Base-by-base conservation (phyloP, 108 stramenopile genomes). In the Bacterosira constricta region DNA sequence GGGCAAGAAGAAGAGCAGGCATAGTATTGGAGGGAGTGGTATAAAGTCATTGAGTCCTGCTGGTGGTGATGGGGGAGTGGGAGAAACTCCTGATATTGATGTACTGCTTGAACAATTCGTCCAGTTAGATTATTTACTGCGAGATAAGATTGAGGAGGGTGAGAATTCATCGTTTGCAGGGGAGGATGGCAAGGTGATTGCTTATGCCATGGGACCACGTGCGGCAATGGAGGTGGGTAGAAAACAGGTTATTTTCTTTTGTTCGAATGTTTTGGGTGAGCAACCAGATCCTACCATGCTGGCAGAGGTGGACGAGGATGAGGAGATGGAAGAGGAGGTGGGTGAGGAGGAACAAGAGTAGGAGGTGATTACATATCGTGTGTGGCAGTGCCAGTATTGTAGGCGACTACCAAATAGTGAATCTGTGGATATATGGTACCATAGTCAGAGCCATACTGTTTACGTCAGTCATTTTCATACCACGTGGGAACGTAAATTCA, bases 251-350 rank as follows among this genome's bases (percentile, higher is more conserved):
- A 78, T 95, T 31, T 71, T 36, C 64, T 95, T 95, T 77, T 92
- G 91, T 69, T 83, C 91, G 36, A 85, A 90, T 60, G 69, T 92
- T 46, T 37, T 95, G 75, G 91, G 76, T 45, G 88, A 92, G 61
- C 86, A 85, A 31, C 89, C 89, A 3, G 91, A 92, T 85, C 94
- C 91, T 8, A 90, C 87, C 49, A 95, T 95, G 94, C 47, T 95
- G 51, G 63, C 68, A 15, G 93, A 92, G 69, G 71, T 94, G 44
- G 88, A 94, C 54, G 87, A 87, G 27, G 82, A 83, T 63, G 84
- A 71, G 26, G 70, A 69, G 17, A 56, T 50, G n/a, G 83, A 51
- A 21, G 83, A 80, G 2, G 81, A 72, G 9, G 54, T 70, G 23
- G 63, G 38, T 20, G 81, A 75, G 29, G 86, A 75, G 13, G 83